Evolutionary conservation across 257 asterid species (phyloP).

Genomic region (Ligustrum vulgare): DNA sequence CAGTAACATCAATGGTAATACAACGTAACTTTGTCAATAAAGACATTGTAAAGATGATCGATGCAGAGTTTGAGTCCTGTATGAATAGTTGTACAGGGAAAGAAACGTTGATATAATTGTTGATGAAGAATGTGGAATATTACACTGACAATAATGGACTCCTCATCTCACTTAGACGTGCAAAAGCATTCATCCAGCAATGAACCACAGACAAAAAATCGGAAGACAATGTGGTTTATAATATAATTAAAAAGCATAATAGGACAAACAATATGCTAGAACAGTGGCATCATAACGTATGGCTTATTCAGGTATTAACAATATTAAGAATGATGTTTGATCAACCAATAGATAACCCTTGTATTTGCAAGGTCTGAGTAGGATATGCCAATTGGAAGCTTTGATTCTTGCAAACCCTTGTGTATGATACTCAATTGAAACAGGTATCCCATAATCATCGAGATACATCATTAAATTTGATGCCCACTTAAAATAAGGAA

Average conservation of each 20-base stretch:
- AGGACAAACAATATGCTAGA: not conserved
- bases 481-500: not conserved
- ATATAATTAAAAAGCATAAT: conserved; percentile 9
- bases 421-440: conserved; percentile 4
- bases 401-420: not conserved
- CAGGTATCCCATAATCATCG: conserved; percentile 3
- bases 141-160: not conserved
- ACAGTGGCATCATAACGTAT: not conserved
- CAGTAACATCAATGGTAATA: conserved; percentile 92
- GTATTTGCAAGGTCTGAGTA: not conserved
- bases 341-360: not conserved
- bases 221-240: not conserved
- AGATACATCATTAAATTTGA: conserved; percentile 5
- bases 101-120: not conserved
- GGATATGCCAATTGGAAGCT: conserved; percentile 9
- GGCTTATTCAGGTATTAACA: not conserved
- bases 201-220: not conserved
- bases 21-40: conserved; percentile 62
- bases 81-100: conserved; percentile 2
- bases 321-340: not conserved
- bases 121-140: not conserved
- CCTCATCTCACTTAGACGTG: conserved; percentile 8
- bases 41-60: conserved; percentile 53
- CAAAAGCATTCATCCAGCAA: conserved; percentile 30
- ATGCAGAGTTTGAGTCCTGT: conserved; percentile 11